These are phyloP conservation scores for Termitomyces sp. DNA, from an alignment of 768 basidiomycete genomes.

Conservation along the genomic window DNA sequence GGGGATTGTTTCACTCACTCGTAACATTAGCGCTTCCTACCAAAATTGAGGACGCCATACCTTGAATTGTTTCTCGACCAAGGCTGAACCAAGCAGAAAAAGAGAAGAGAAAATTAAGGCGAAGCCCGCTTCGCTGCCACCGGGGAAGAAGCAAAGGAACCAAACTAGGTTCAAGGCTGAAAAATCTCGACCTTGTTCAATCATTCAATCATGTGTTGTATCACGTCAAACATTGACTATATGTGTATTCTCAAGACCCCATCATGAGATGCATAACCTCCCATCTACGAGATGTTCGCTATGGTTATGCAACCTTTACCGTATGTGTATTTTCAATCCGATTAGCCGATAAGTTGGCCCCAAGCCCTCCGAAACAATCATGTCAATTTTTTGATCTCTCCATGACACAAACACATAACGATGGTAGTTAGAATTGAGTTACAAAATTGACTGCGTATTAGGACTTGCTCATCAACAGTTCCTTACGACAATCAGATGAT, in stretches of 20 bases:
- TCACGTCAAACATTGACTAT: background rate
- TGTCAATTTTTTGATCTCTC: too few relatives aligned
- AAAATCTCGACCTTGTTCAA: background rate
- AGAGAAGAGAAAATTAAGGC: background rate
- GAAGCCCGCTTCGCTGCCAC: slow-evolving; percentile 14
- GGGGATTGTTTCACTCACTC: background rate
- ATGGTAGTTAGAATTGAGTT: too few relatives aligned
- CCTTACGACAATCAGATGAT: too few relatives aligned
- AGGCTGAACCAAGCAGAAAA: background rate
- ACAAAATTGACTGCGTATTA: too few relatives aligned
- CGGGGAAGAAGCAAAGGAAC: background rate
- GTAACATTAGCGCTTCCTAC: background rate
- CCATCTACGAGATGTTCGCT: too few relatives aligned
- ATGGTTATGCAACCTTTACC: too few relatives aligned
- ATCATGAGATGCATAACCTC: background rate
- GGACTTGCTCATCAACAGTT: too few relatives aligned
- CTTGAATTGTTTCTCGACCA: background rate
- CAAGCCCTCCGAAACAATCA: too few relatives aligned
- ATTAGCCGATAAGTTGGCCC: too few relatives aligned
- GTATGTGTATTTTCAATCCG: too few relatives aligned
- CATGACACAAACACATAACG: too few relatives aligned
- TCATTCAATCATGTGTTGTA: background rate
- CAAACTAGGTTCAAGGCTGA: background rate
- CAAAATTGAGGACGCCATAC: slow-evolving; percentile 3
- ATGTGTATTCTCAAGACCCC: background rate